Evolutionary conservation across 768 basidiomycete genomes (phyloP).

Genomic region (Pulveroboletus sp.): DNA sequence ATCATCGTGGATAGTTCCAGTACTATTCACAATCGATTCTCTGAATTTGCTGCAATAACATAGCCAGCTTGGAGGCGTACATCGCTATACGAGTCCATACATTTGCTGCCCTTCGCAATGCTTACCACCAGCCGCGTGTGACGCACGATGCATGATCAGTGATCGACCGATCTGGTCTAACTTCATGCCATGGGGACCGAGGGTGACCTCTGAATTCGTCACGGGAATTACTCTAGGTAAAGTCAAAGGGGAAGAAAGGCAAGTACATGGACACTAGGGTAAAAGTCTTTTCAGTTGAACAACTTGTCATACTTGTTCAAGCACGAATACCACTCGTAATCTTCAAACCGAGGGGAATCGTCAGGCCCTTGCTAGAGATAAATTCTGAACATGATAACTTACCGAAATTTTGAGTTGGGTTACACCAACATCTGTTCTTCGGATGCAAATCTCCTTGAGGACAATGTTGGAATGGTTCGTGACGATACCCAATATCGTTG

Average conservation of each 20-base stretch:
- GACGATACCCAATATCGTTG: slow-evolving; percentile 79
- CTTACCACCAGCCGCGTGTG: neutral
- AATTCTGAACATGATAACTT: slow-evolving; percentile 14
- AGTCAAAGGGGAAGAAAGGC: neutral
- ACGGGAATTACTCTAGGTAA: neutral
- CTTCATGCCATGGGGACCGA: no score
- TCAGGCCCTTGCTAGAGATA: neutral
- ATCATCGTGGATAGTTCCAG: slow-evolving; percentile 59
- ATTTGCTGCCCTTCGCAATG: neutral
- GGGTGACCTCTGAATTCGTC: neutral
- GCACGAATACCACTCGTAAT: slow-evolving; percentile 88
- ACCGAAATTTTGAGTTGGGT: slow-evolving; percentile 70
- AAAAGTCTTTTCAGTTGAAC: slow-evolving; percentile 36
- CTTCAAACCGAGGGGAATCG: no score
- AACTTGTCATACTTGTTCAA: slow-evolving; percentile 68
- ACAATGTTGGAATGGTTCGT: slow-evolving; percentile 78
- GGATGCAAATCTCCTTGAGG: slow-evolving; percentile 53
- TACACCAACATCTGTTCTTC: slow-evolving; percentile 66
- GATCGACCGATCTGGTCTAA: no score
- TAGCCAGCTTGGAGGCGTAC: slow-evolving; percentile 1
- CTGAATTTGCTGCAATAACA: slow-evolving; percentile 29
- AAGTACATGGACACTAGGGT: slow-evolving; percentile 1
- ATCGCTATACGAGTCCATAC: neutral
- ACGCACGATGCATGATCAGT: no score
- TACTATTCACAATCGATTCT: slow-evolving; percentile 92